Conservation (phyloP, 2,329 filamentous ascomycete species). For the Metarhizium guizhouense region DNA sequence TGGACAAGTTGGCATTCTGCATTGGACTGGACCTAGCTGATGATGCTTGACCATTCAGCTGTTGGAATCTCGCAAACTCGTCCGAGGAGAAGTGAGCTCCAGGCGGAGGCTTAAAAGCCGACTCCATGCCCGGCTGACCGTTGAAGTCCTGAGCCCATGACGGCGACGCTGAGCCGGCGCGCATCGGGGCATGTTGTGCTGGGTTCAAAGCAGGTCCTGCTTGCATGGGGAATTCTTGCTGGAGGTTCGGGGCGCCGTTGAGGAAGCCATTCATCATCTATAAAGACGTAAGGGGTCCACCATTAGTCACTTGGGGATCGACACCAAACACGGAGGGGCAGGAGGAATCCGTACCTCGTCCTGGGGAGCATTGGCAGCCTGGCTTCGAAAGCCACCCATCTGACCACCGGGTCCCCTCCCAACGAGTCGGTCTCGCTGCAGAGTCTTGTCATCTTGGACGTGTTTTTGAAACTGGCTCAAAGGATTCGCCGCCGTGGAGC, state of each 20-base stretch:
- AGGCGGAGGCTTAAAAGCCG: conserved; percentile 52
- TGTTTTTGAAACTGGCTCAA: conserved; percentile 97
- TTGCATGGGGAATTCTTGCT: conserved; percentile 45
- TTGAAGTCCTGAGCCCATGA: conserved; percentile 45
- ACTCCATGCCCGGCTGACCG: conserved; percentile 60
- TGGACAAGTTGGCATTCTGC: conserved; percentile 40
- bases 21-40: conserved; percentile 48
- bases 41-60: conserved; percentile 51
- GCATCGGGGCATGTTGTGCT: conserved; percentile 41
- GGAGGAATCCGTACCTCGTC: conserved; percentile 52
- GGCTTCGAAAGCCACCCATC: conserved; percentile 70
- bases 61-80: conserved; percentile 83
- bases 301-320: neutral
- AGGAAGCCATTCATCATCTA: conserved; percentile 93
- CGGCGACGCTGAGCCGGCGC: conserved; percentile 45
- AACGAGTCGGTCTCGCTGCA: conserved; percentile 83
- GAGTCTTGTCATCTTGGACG: conserved; percentile 88
- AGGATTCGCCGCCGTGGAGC: conserved; percentile 91
- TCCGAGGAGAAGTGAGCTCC: conserved; percentile 63
- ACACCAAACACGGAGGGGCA: neutral
- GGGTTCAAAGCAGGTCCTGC: conserved; percentile 39
- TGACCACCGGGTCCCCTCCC: conserved; percentile 62
- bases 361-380: conserved; percentile 58
- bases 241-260: conserved; percentile 60
- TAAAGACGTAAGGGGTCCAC: neutral